phyloP scores from a whole-genome alignment of 805 yeast species.

The Grigorovia yakushimaensis region DNA sequence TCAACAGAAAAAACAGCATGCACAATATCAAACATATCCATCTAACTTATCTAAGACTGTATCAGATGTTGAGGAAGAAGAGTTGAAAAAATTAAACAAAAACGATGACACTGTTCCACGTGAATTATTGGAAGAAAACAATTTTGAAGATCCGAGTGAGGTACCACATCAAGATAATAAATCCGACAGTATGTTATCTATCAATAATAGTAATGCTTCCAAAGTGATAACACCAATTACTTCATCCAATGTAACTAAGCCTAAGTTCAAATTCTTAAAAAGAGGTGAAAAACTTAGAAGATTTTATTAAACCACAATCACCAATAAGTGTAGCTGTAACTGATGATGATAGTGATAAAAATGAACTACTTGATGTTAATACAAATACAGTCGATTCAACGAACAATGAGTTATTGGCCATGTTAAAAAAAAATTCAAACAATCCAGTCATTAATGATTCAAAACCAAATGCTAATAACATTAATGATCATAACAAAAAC shows the following conservation, averaged over 20 bases:
- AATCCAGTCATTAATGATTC: neutral
- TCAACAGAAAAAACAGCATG: no score
- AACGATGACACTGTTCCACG: slow-evolving; percentile 4
- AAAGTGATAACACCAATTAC: neutral
- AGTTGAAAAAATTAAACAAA: slow-evolving; percentile 9
- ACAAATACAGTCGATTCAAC: neutral
- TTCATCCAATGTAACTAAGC: slow-evolving; percentile 13
- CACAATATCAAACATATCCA: neutral
- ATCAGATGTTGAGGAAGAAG: slow-evolving; percentile 5
- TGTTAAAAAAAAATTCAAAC: slow-evolving; percentile 7
- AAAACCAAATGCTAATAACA: neutral
- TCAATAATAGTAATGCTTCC: slow-evolving; percentile 4
- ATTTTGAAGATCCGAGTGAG: slow-evolving; percentile 9
- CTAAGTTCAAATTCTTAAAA: slow-evolving; percentile 29
- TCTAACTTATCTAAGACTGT: neutral
- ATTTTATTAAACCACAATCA: slow-evolving; percentile 1
- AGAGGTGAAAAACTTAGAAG: slow-evolving; percentile 30
- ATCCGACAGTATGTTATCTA: slow-evolving; percentile 11
- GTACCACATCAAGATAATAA: slow-evolving; percentile 17
- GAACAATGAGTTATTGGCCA: slow-evolving; percentile 5
- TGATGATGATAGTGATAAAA: neutral
- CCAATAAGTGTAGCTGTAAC: neutral
- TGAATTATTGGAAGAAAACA: slow-evolving; percentile 10
- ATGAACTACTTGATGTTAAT: neutral
- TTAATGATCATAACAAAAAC: neutral